Conservation (phyloP, 2,329 filamentous ascomycete genomes). For the Alternaria incomplexa region DNA sequence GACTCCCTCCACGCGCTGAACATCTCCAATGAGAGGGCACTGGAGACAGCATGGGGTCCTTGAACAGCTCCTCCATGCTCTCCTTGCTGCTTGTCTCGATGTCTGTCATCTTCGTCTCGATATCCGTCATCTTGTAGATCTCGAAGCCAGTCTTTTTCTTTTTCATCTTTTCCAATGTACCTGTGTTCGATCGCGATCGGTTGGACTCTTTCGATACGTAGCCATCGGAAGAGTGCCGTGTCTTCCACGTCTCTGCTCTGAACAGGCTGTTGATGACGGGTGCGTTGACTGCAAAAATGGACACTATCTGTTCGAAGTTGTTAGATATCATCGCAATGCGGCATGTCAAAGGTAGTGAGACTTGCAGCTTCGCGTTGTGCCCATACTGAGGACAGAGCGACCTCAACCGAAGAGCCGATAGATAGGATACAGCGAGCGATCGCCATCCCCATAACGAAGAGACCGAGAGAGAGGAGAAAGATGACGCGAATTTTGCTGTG, state of each 20-base stretch:
- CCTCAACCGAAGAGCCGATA: not conserved
- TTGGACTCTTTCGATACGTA: not conserved
- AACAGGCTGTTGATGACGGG: conserved; percentile 4
- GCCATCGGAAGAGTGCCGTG: not conserved
- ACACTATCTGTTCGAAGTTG: not conserved
- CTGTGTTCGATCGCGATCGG: not conserved
- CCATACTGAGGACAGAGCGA: conserved; percentile 5
- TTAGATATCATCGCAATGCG: not conserved
- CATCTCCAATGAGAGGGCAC: not conserved
- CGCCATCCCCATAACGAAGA: conserved; percentile 4
- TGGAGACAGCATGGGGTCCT: not conserved
- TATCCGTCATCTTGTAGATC: conserved; percentile 1
- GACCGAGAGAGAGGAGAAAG: not conserved
- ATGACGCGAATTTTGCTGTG: not conserved
- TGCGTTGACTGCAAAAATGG: conserved; percentile 5
- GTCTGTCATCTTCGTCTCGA: not conserved
- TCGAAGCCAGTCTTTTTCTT: not conserved
- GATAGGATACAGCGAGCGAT: conserved; percentile 3
- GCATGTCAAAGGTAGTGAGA: not conserved
- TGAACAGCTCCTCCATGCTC: not conserved
- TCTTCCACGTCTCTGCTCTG: not conserved
- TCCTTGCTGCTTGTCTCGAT: not conserved
- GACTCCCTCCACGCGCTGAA: not conserved
- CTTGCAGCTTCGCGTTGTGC: conserved; percentile 5
- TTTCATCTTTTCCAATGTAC: not conserved